Evolutionary conservation across 2,329 filamentous ascomycete genomes (phyloP).

Genomic region (Colletotrichum theobromicola): DNA sequence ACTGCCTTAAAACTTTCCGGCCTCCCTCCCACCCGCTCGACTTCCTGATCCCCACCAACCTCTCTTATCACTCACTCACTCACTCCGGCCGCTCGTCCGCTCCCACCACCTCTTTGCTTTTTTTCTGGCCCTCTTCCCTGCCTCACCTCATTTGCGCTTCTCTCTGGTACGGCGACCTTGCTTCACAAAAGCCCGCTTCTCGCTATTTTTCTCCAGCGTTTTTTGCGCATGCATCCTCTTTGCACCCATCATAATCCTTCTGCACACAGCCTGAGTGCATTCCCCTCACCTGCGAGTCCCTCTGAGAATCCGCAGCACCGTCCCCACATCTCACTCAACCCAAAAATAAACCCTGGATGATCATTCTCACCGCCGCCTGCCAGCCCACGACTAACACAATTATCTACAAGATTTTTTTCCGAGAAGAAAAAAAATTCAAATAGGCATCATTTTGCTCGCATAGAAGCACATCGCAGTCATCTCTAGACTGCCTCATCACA

Average conservation of each 20-base stretch:
- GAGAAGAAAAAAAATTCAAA: neutral
- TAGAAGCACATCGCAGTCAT: constrained; percentile 16
- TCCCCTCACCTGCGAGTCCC: constrained; percentile 1
- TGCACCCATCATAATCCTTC: neutral
- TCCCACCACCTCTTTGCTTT: constrained; percentile 9
- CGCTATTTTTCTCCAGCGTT: neutral
- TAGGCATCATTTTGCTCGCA: constrained; percentile 7
- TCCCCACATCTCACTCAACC: constrained; percentile 17
- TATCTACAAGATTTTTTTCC: neutral
- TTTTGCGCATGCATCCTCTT: neutral
- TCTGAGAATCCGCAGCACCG: constrained; percentile 9
- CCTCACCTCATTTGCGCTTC: neutral
- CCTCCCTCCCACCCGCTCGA: constrained; percentile 11
- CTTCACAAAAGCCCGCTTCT: neutral
- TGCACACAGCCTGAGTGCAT: neutral
- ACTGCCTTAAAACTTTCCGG: constrained; percentile 19
- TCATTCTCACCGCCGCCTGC: constrained; percentile 15
- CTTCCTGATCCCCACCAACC: constrained; percentile 18
- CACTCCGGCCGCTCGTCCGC: constrained; percentile 2
- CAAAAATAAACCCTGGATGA: constrained; percentile 21
- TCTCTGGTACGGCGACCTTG: neutral
- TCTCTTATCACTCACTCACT: constrained; percentile 19
- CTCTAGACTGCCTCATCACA: constrained; percentile 27
- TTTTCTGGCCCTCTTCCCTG: neutral
- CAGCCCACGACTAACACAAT: constrained; percentile 17